Base-by-base conservation (phyloP, 2,329 filamentous ascomycete species). In the Fusarium buharicum region DNA sequence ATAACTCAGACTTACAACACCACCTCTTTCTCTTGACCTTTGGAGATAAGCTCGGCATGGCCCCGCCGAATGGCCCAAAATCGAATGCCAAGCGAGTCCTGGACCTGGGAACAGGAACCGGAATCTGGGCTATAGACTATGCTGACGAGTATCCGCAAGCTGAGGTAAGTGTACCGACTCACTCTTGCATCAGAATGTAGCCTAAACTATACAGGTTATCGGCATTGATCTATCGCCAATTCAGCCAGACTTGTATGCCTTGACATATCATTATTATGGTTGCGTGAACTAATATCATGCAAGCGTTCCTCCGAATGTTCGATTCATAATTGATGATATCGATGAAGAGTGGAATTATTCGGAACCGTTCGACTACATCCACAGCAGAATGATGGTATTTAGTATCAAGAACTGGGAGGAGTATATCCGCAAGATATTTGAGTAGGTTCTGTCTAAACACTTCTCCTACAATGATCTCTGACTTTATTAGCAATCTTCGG, bases 51-150 rank as follows among this genome's bases (percentile, higher is more conserved):
- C 36, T 61, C 2, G 58, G 56, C 0, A 24, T 61, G 2, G 41
- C 58, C 1, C 58, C 58, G 4, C 56, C 58, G 2, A 61, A 61
- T 8, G 7, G 31, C 11, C 39, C 36, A 2, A 9, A 13, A 7
- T 55, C 34, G 1, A 22, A 37, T 0, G 34, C 20, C 2, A 59
- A 33, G 1, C 50, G 39, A 4, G 57, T 60, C 3, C 57, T 59
- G 2, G 57, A 60, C 6, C n/a, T 60, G 4, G 57, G 55, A 0
- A 60, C 57, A 2, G 57, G 57, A 1, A 60, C 41, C 1, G 55
- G 55, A 7, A 60, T 60, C 4, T 60, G 55, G 57, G 57, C 57
- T 6, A 60, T 60, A 4, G 57, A 60, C 22, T 61, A 34, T 4
- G 58, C 50, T 3, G 56, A 61, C n/a, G 56, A 61, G 8, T 50